These are phyloP conservation scores for Hanseniaspora nectarophila DNA, from an alignment of 805 yeast genomes.

Conservation along the genomic window DNA sequence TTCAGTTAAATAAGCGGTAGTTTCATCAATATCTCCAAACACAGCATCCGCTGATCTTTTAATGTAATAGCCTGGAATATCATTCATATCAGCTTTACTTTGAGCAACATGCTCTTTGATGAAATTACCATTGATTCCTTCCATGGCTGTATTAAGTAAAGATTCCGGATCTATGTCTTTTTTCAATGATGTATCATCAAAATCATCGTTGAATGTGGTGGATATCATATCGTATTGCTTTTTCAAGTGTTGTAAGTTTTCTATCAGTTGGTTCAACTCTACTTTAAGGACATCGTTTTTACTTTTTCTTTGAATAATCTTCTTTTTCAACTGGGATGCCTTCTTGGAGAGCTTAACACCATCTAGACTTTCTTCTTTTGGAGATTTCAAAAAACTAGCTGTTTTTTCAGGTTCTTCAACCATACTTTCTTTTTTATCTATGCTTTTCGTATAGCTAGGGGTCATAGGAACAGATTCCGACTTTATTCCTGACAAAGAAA, in stretches of 20 bases:
- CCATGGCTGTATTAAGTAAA: not conserved
- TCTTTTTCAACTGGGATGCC: slow-evolving; percentile 19
- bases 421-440: not conserved
- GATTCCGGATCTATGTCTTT: slow-evolving; percentile 1
- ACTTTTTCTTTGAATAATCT: slow-evolving; percentile 20
- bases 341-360: slow-evolving; percentile 15
- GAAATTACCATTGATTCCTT: not conserved
- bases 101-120: not conserved
- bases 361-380: slow-evolving; percentile 5
- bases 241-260: slow-evolving; percentile 22
- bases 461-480: slow-evolving; percentile 15
- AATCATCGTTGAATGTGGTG: not conserved
- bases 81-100: not conserved
- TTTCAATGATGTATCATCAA: not conserved
- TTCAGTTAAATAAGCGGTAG: not conserved
- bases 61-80: slow-evolving; percentile 4
- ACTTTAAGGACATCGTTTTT: slow-evolving; percentile 22
- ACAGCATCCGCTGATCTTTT: slow-evolving; percentile 1
- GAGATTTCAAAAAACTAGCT: not conserved
- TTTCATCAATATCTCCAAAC: not conserved
- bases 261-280: slow-evolving; percentile 22
- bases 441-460: slow-evolving; percentile 6
- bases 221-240: slow-evolving; percentile 16
- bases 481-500: not conserved
- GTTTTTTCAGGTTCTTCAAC: not conserved